phyloP scores from a whole-genome alignment of 192 early-diverging fungal genomes.

The Umbelopsis ramanniana region DNA sequence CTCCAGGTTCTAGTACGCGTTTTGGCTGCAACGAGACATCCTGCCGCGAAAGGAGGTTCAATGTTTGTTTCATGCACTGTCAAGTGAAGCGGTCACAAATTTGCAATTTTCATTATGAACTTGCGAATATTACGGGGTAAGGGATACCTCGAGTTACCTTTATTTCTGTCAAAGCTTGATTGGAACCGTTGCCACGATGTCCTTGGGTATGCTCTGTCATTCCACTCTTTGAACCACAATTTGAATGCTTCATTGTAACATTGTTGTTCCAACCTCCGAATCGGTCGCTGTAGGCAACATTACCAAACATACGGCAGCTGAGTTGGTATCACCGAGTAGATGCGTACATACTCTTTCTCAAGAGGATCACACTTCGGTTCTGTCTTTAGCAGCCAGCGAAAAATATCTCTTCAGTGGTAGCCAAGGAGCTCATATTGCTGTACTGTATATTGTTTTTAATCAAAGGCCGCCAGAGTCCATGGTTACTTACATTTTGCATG shows the following conservation, averaged over 20 bases:
- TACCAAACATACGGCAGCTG: slow-evolving; percentile 26
- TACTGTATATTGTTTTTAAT: slow-evolving; percentile 49
- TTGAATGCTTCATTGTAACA: background rate
- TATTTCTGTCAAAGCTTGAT: background rate
- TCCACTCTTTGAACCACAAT: background rate
- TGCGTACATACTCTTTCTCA: slow-evolving; percentile 57
- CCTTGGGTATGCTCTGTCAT: background rate
- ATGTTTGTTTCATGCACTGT: too few relatives aligned
- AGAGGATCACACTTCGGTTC: slow-evolving; percentile 57
- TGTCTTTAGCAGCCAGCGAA: slow-evolving; percentile 64
- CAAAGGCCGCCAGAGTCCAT: background rate
- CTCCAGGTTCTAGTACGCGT: too few relatives aligned
- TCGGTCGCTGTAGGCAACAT: slow-evolving; percentile 26
- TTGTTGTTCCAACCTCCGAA: background rate
- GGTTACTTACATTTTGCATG: background rate
- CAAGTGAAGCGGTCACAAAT: too few relatives aligned
- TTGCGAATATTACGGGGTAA: background rate
- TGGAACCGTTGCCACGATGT: background rate
- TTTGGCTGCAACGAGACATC: too few relatives aligned
- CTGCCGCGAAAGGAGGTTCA: too few relatives aligned
- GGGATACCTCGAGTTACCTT: background rate
- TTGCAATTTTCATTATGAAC: background rate
- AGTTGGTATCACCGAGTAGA: slow-evolving; percentile 24
- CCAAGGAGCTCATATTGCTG: slow-evolving; percentile 67
- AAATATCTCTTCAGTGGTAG: slow-evolving; percentile 69